Evolutionary conservation across 441 rosid species (phyloP).

Genomic region (Syzygium syzygioides): DNA sequence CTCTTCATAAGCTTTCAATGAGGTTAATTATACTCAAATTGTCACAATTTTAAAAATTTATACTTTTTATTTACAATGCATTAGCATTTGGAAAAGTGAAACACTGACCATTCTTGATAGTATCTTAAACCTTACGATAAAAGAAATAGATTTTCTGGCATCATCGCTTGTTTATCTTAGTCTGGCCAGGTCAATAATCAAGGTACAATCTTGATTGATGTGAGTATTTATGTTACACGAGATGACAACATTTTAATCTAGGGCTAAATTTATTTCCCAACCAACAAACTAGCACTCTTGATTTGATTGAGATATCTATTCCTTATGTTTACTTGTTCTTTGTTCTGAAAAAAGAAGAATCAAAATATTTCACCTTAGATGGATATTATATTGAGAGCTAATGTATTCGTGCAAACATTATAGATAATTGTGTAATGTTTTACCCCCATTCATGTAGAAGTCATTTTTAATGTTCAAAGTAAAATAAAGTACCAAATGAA

Average conservation of each 20-base stretch:
- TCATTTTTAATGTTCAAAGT: neutral
- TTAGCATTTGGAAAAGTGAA: neutral
- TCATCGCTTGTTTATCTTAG: neutral
- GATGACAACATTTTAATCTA: neutral
- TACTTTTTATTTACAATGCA: neutral
- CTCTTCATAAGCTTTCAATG: no score
- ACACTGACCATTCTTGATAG: neutral
- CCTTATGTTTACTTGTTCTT: neutral
- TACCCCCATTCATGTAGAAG: neutral
- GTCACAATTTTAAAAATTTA: neutral
- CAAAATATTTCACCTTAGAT: neutral
- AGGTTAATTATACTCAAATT: no score
- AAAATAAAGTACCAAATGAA: neutral
- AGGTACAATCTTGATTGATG: neutral
- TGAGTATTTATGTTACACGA: neutral
- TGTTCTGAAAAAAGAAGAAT: neutral
- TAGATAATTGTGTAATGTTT: neutral
- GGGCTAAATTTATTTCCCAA: neutral
- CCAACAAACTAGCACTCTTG: neutral
- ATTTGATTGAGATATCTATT: neutral
- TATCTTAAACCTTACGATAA: neutral
- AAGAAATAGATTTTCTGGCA: neutral
- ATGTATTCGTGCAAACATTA: no score
- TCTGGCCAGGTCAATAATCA: no score
- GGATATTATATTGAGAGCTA: neutral